Evolutionary conservation across 78 protist species (phyloP).

Genomic region (Goniomonas avonlea): DNA sequence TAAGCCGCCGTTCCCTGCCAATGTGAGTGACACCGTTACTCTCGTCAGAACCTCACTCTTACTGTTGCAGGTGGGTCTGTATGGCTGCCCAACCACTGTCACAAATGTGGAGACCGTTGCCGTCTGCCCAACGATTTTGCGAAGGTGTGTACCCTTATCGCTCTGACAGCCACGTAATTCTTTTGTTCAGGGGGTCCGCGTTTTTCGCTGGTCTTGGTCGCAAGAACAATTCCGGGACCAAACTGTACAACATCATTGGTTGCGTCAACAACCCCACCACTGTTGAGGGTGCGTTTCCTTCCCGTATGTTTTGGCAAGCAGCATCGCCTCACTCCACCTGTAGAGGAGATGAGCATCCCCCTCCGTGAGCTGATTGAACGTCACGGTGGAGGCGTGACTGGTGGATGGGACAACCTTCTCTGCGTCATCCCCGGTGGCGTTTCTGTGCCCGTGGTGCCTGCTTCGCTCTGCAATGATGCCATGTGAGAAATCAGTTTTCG

Average conservation of each 20-base stretch:
- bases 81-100: conserved; percentile 97
- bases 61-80: too few species aligned
- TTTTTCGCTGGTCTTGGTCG: conserved; percentile 93
- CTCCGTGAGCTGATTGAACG: conserved; percentile 79
- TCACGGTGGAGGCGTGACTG: conserved; percentile 80
- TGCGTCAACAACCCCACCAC: conserved; percentile 91
- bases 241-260: conserved; percentile 85
- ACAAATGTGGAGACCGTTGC: conserved; percentile 99
- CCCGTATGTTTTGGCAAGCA: background rate
- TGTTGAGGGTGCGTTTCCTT: conserved; percentile 65
- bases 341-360: conserved; percentile 89
- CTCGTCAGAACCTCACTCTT: too few species aligned
- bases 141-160: background rate
- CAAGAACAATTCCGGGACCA: conserved; percentile 87
- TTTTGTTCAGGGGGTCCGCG: conserved; percentile 44
- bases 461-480: conserved; percentile 72
- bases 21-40: too few species aligned
- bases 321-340: background rate
- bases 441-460: conserved; percentile 87
- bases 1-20: conserved; percentile 99
- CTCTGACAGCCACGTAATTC: background rate
- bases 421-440: conserved; percentile 95
- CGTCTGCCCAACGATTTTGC: conserved; percentile 84
- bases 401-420: conserved; percentile 5
- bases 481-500: conserved; percentile 54